A percentile compares a stretch with the other conserved stretches of the same genome.
Evolutionary conservation across 2,329 filamentous ascomycete genomes (phyloP).

Genomic region (Epichloe bromicola): DNA sequence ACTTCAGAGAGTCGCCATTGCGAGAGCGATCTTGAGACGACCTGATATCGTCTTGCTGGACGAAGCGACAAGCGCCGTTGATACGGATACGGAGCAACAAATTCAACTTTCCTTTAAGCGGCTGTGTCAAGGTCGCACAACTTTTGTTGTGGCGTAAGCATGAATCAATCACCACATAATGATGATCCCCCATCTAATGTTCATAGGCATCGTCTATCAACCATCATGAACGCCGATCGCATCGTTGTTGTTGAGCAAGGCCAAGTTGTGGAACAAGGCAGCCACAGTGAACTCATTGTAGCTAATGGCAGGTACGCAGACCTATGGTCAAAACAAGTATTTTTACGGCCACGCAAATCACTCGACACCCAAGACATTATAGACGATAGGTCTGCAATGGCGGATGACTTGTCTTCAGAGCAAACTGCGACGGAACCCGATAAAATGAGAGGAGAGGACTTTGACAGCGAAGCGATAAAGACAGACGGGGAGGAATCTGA

Average conservation of each 20-base stretch:
- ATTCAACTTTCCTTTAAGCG: slow-evolving; percentile 49
- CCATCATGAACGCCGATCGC: slow-evolving; percentile 54
- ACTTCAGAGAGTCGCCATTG: slow-evolving; percentile 53
- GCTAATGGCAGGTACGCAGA: slow-evolving; percentile 49
- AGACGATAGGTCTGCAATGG: slow-evolving; percentile 13
- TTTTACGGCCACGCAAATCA: slow-evolving; percentile 34
- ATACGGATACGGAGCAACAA: slow-evolving; percentile 54
- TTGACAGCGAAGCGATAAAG: slow-evolving; percentile 13
- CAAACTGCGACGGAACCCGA: slow-evolving; percentile 21
- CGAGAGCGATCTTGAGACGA: slow-evolving; percentile 58
- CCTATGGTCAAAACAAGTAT: slow-evolving; percentile 52
- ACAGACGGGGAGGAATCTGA: slow-evolving; percentile 10
- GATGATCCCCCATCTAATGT: slow-evolving; percentile 4
- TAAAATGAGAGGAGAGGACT: slow-evolving; percentile 12
- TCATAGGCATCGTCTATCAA: slow-evolving; percentile 51
- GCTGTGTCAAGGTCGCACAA: slow-evolving; percentile 49
- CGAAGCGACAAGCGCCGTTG: slow-evolving; percentile 66
- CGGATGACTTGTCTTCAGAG: slow-evolving; percentile 26
- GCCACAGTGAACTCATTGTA: slow-evolving; percentile 43
- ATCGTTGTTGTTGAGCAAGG: slow-evolving; percentile 55
- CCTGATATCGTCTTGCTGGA: slow-evolving; percentile 67
- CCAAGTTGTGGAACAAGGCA: slow-evolving; percentile 49
- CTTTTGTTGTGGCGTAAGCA: slow-evolving; percentile 50
- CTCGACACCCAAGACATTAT: slow-evolving; percentile 1
- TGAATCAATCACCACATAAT: no score